Evolutionary conservation across 2,329 filamentous ascomycete genomes (phyloP).

Genomic region (Cercospora berteroae): DNA sequence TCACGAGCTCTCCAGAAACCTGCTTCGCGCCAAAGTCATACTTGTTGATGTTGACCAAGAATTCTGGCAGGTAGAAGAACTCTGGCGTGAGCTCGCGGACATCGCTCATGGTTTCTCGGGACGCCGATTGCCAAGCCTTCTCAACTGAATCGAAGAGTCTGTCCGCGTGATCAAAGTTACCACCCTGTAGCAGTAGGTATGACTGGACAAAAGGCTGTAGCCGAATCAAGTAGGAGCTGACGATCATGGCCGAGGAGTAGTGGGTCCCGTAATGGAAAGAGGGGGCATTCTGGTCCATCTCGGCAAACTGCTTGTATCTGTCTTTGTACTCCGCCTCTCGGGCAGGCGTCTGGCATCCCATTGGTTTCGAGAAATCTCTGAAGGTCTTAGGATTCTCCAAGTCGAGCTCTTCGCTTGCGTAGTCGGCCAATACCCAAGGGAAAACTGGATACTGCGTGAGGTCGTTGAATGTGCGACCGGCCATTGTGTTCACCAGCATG

Average conservation of each 20-base stretch:
- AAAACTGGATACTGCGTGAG: constrained; percentile 98
- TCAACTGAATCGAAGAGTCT: constrained; percentile 91
- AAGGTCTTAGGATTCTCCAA: constrained; percentile 80
- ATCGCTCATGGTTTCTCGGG: constrained; percentile 85
- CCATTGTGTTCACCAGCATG: constrained; percentile 98
- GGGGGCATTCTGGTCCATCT: constrained; percentile 73
- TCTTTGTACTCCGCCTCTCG: constrained; percentile 78
- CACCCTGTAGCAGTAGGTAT: constrained; percentile 90
- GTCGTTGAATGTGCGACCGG: constrained; percentile 95
- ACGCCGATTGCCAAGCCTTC: constrained; percentile 87
- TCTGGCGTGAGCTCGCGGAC: constrained; percentile 93
- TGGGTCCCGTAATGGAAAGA: constrained; percentile 98
- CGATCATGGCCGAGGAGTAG: constrained; percentile 98
- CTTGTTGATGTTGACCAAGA: constrained; percentile 86
- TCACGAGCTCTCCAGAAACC: constrained; percentile 73
- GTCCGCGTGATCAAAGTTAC: constrained; percentile 92
- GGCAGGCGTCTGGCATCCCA: constrained; percentile 81
- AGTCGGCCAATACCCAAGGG: constrained; percentile 94
- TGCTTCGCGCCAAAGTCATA: constrained; percentile 92
- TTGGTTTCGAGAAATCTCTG: constrained; percentile 88
- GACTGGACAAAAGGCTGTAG: constrained; percentile 95
- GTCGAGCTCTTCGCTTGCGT: constrained; percentile 89
- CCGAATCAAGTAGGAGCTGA: constrained; percentile 91
- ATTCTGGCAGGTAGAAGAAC: constrained; percentile 95
- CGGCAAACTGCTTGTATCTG: constrained; percentile 80